Evolutionary conservation across 192 early-diverging fungal species (phyloP).

Genomic region (Powellomyces hirtus): DNA sequence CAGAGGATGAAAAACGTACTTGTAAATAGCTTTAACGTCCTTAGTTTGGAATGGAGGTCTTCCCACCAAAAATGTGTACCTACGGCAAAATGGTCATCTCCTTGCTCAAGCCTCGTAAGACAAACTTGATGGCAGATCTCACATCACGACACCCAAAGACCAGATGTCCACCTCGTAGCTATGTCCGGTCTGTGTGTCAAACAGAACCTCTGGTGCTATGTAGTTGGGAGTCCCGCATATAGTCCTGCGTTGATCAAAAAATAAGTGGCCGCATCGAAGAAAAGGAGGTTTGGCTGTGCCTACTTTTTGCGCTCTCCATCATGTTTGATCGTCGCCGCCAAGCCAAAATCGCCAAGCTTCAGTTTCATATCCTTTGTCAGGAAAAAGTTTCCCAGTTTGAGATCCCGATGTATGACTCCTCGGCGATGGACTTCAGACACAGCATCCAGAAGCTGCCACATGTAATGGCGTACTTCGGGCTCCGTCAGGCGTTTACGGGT

Average conservation of each 20-base stretch:
- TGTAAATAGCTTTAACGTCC: constrained; percentile 74
- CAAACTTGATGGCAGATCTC: constrained; percentile 9
- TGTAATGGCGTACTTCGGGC: constrained; percentile 84
- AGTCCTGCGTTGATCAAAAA: constrained; percentile 51
- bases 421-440: constrained; percentile 78
- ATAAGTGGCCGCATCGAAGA: too few species aligned
- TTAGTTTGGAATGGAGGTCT: constrained; percentile 86
- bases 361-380: constrained; percentile 75
- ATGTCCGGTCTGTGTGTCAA: constrained; percentile 75
- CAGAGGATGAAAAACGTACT: constrained; percentile 54
- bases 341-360: constrained; percentile 95
- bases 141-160: constrained; percentile 89
- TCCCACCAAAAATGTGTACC: constrained; percentile 86
- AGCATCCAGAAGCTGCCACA: constrained; percentile 76
- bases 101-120: neutral
- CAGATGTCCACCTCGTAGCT: constrained; percentile 94
- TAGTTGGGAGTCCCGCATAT: constrained; percentile 98
- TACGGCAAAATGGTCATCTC: constrained; percentile 11
- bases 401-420: constrained; percentile 87
- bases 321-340: constrained; percentile 77
- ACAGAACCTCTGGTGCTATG: constrained; percentile 93
- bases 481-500: constrained; percentile 77
- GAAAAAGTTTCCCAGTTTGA: constrained; percentile 95
- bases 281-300: too few species aligned
- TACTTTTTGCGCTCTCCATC: constrained; percentile 89